Conservation (phyloP, 1,284 basidiomycete genomes). For the Cryptococcus sp. region DNA sequence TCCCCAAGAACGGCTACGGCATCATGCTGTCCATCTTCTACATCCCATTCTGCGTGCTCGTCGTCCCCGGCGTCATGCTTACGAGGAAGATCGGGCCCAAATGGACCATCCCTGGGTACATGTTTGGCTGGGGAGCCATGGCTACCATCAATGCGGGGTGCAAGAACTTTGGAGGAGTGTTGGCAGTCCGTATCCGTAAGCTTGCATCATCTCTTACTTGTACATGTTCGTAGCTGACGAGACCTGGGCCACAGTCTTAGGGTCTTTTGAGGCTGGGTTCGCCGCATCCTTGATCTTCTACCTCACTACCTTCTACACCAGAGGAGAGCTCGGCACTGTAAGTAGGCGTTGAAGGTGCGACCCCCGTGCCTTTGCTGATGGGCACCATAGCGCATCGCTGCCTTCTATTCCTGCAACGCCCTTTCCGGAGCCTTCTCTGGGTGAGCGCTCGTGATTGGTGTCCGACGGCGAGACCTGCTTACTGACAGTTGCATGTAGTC, state of each 20-base stretch:
- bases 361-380: neutral
- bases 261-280: constrained; percentile 25
- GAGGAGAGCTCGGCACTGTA: constrained; percentile 21
- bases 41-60: constrained; percentile 22
- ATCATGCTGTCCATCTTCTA: constrained; percentile 25
- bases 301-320: constrained; percentile 23
- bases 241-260: constrained; percentile 12
- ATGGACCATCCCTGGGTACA: constrained; percentile 27
- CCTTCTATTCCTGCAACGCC: constrained; percentile 26
- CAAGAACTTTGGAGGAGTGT: constrained; percentile 20
- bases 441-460: neutral
- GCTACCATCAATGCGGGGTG: constrained; percentile 22
- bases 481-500: neutral
- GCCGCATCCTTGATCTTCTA: constrained; percentile 23
- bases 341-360: neutral
- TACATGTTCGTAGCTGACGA: neutral
- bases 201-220: neutral
- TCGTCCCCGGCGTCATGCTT: constrained; percentile 24
- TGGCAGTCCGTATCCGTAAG: constrained; percentile 24
- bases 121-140: constrained; percentile 28
- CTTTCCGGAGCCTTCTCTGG: constrained; percentile 26
- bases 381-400: constrained; percentile 10
- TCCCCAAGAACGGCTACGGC: constrained; percentile 26
- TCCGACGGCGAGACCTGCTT: neutral
- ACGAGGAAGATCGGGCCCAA: constrained; percentile 26